Evolutionary conservation across 202 grass and related monocot genomes (phyloP), one percentile per base, ranked within the genome.

Genomic region (Bolboschoenoplectus hybrid): DNA sequence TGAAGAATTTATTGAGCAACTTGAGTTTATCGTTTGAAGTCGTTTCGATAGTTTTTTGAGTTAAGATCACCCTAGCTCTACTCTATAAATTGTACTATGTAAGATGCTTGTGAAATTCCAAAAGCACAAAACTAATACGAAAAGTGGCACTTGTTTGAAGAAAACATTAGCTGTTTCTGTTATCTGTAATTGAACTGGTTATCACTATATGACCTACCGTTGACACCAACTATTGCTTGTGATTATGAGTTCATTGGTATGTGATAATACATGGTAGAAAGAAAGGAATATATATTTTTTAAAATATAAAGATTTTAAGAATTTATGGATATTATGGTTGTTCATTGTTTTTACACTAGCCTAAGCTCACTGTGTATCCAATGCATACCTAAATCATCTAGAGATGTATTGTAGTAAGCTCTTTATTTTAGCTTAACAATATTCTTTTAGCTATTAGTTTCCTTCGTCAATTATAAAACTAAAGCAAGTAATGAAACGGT

Each of bases 401-500:
- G 6, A 14, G 7, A 60, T 60, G 34, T 61, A 79, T 61, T 61
- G 51, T 78, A 57, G 52, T 57, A n/a, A 57, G 52, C 51, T 57
- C 32, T 74, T 78, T 13, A 35, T 26, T 57, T 76, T 55, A 76
- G 11, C 19, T 75, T 58, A 41, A 41, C 20, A 41, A 11, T 60
- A 40, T 60, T 60, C 7, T 19, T 80, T 45, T 44, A 19, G 49
- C 20, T 36, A 10, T 6, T 53, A 55, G 7, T 46, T 82, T 82
- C 79, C 10, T 77, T 77, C 13, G 3, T 82, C 79, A 82, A 13
- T 82, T 82, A 46, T 20, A 47, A 43, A 46, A 64, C 49, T 64
- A 45, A 64, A 64, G 38, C 19, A 45, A 81, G 79, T 64, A 81
- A 68, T 68, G 20, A 13, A 52, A 68, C 19, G 6, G 13, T 83